A percentile compares a stretch with the other conserved stretches of the same genome.
Conservation (phyloP, 2,329 filamentous ascomycete species). For the Trichoderma sp. region DNA sequence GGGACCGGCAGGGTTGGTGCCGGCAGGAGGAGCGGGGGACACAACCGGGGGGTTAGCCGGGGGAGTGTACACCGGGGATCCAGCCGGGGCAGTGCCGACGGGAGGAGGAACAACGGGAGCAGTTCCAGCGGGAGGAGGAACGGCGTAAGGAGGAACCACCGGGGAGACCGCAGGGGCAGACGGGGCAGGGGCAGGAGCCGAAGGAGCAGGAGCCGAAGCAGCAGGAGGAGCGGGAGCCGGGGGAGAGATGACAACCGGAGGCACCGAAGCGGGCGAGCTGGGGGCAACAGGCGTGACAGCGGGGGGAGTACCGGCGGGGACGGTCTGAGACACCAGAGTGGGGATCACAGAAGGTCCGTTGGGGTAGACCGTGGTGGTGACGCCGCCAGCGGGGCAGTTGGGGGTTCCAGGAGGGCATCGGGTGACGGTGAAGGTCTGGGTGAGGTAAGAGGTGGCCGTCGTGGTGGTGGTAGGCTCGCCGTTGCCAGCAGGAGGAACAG, state of each 20-base stretch:
- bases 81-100: constrained; percentile 20
- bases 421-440: constrained; percentile 41
- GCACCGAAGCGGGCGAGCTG: not conserved
- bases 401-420: constrained; percentile 38
- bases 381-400: constrained; percentile 39
- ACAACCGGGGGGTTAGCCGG: constrained; percentile 38
- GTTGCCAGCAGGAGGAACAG: not conserved
- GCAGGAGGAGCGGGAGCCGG: constrained; percentile 6
- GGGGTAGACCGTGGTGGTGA: constrained; percentile 37
- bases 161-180: constrained; percentile 12
- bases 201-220: constrained; percentile 33
- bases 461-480: constrained; percentile 26
- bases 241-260: constrained; percentile 20
- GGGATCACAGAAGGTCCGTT: constrained; percentile 34
- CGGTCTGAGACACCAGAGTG: constrained; percentile 33
- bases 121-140: constrained; percentile 27
- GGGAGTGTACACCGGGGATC: constrained; percentile 27
- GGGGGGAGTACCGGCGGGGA: constrained; percentile 13
- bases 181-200: constrained; percentile 32
- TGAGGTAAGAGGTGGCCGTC: constrained; percentile 37
- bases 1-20: constrained; percentile 20
- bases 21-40: constrained; percentile 19
- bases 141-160: not conserved
- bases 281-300: constrained; percentile 12
- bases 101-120: constrained; percentile 24